Evolutionary conservation across 352 stramenopile genomes (phyloP).

Genomic region (Pythium brachiatum): DNA sequence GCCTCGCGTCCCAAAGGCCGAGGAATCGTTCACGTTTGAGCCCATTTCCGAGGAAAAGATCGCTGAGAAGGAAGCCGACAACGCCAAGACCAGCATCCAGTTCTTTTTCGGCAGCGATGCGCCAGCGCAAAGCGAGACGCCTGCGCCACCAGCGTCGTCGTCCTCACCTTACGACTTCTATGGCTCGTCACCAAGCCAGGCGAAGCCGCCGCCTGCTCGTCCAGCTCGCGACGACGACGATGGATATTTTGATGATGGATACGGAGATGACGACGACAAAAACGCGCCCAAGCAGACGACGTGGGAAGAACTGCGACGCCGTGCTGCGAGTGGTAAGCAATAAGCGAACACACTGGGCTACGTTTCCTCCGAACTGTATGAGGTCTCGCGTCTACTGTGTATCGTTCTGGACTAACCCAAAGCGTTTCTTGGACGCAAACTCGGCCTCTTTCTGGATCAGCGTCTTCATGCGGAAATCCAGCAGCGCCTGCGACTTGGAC

Average conservation of each 20-base stretch:
- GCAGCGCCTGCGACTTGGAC: slow-evolving; percentile 26
- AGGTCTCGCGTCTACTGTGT: background rate
- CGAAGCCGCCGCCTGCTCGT: background rate
- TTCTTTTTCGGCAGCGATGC: slow-evolving; percentile 46
- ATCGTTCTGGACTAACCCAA: slow-evolving; percentile 28
- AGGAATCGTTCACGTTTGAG: slow-evolving; percentile 2
- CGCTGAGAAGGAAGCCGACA: background rate
- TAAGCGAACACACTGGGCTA: slow-evolving; percentile 24
- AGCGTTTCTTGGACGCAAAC: slow-evolving; percentile 46
- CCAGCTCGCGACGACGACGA: slow-evolving; percentile 6
- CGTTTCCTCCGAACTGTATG: no score
- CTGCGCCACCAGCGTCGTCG: slow-evolving; percentile 34
- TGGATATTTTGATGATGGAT: slow-evolving; percentile 25
- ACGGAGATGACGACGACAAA: slow-evolving; percentile 33
- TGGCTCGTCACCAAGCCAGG: background rate
- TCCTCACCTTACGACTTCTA: slow-evolving; percentile 28
- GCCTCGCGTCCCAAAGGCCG: slow-evolving; percentile 8
- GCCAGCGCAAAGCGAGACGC: background rate
- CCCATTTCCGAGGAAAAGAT: background rate
- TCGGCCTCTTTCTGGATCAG: slow-evolving; percentile 65
- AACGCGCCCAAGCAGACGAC: slow-evolving; percentile 44
- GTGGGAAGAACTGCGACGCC: slow-evolving; percentile 77
- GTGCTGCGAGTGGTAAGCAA: slow-evolving; percentile 40
- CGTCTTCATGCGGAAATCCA: slow-evolving; percentile 48
- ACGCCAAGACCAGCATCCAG: slow-evolving; percentile 8